Evolutionary conservation across 805 yeast genomes (phyloP).

Genomic region (Brettanomyces anomalus): DNA sequence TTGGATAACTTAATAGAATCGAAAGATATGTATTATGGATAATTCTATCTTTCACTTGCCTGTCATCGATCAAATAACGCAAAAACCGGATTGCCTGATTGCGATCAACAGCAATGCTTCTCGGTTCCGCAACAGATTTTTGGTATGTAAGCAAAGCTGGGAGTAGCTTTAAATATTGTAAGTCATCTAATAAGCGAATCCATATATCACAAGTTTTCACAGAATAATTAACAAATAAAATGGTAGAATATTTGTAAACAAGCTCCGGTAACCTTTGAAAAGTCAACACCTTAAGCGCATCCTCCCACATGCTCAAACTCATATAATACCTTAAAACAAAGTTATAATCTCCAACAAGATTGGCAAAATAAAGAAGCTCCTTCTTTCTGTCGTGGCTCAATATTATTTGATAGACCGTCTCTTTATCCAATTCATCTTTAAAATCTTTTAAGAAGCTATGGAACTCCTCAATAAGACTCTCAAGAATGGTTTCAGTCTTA

Average conservation of each 20-base stretch:
- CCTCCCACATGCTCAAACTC: conserved; percentile 61
- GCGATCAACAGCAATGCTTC: conserved; percentile 30
- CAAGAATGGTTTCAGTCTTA: conserved; percentile 21
- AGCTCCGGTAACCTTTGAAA: conserved; percentile 36
- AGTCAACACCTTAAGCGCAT: conserved; percentile 53
- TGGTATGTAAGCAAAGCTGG: conserved; percentile 73
- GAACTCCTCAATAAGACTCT: conserved; percentile 26
- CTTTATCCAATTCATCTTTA: conserved; percentile 45
- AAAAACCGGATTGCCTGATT: conserved; percentile 66
- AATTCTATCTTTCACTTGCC: conserved; percentile 32
- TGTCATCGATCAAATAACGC: conserved; percentile 40
- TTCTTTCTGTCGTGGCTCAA: conserved; percentile 54
- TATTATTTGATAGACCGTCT: conserved; percentile 65
- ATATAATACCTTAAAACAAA: conserved; percentile 66
- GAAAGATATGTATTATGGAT: conserved; percentile 68
- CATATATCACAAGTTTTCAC: conserved; percentile 66
- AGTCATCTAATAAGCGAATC: conserved; percentile 43
- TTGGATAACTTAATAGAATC: conserved; percentile 46
- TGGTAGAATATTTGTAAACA: conserved; percentile 62
- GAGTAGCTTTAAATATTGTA: conserved; percentile 57
- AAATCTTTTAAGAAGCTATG: conserved; percentile 42
- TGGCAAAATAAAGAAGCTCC: conserved; percentile 61
- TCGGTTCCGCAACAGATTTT: conserved; percentile 29
- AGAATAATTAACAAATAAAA: conserved; percentile 60
- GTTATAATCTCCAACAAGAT: conserved; percentile 54